Conservation (phyloP, 176 grass and related monocot species). For the Aegilops speltoides region DNA sequence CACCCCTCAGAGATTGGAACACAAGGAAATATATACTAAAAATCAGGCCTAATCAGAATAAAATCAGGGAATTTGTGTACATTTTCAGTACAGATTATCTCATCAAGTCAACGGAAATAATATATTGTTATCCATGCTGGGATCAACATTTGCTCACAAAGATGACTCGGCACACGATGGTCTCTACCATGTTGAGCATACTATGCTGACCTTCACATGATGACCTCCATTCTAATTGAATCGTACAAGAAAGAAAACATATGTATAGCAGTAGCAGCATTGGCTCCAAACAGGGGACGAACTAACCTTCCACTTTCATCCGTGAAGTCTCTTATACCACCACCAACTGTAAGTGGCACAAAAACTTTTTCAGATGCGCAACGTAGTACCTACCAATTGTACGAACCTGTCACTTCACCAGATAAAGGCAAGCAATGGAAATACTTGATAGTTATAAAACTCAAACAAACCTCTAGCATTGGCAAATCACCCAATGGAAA, state of each 20-base stretch:
- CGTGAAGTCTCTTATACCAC: constrained; percentile 98
- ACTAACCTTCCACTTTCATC: constrained; percentile 90
- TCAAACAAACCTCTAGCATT: constrained; percentile 90
- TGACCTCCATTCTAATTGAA: neutral
- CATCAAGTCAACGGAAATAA: constrained; percentile 17
- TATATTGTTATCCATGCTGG: neutral
- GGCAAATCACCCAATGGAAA: constrained; percentile 96
- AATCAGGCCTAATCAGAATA: neutral
- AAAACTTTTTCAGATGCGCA: constrained; percentile 93
- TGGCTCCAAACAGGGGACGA: neutral
- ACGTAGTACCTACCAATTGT: constrained; percentile 69
- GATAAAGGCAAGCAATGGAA: neutral
- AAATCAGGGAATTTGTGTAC: neutral
- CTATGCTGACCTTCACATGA: neutral
- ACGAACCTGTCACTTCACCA: constrained; percentile 15
- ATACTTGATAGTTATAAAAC: constrained; percentile 11
- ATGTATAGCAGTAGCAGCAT: neutral
- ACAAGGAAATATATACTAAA: neutral
- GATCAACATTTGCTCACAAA: neutral
- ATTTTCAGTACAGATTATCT: constrained; percentile 26
- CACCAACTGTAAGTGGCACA: constrained; percentile 98
- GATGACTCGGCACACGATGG: neutral
- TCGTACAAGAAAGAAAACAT: neutral
- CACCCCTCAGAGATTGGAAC: neutral
- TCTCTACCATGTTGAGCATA: neutral